Evolutionary conservation across 768 basidiomycete species (phyloP).

Genomic region (Trametes punicea): DNA sequence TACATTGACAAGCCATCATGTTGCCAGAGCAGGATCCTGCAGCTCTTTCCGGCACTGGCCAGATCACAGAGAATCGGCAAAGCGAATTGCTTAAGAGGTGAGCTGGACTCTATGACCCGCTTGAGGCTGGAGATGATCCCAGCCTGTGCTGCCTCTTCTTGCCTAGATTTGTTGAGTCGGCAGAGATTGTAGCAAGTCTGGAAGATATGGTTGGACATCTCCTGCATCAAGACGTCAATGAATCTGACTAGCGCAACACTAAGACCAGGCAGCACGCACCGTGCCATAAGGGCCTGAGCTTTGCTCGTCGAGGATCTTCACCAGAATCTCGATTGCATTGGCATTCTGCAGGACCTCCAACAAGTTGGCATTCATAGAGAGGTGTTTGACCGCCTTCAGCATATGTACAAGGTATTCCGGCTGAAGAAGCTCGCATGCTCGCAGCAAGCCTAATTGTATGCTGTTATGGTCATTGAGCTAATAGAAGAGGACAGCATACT

Average conservation of each 20-base stretch:
- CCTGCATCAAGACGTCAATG: constrained; percentile 45
- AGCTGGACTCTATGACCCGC: constrained; percentile 81
- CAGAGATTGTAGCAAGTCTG: constrained; percentile 97
- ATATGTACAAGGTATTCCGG: constrained; percentile 85
- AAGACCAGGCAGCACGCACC: constrained; percentile 55
- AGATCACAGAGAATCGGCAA: constrained; percentile 96
- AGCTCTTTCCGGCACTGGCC: constrained; percentile 91
- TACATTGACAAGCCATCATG: constrained; percentile 87
- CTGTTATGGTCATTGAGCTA: not conserved
- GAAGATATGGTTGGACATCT: constrained; percentile 96
- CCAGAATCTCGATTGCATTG: constrained; percentile 90
- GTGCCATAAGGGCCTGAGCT: constrained; percentile 75
- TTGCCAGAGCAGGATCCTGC: constrained; percentile 87
- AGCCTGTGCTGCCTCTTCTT: constrained; percentile 96
- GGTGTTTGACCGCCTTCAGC: constrained; percentile 93
- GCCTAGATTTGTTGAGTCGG: constrained; percentile 87
- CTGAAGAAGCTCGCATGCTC: constrained; percentile 83
- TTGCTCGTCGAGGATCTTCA: constrained; percentile 79
- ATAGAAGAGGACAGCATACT: too few relatives aligned
- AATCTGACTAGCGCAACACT: not conserved
- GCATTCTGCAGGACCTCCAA: constrained; percentile 95
- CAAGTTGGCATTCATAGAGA: constrained; percentile 88
- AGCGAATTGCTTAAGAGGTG: constrained; percentile 95
- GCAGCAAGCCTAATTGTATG: constrained; percentile 61
- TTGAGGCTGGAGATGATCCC: constrained; percentile 92